phyloP scores from a whole-genome alignment of 768 basidiomycete species.

The Trametes sanguinea region DNA sequence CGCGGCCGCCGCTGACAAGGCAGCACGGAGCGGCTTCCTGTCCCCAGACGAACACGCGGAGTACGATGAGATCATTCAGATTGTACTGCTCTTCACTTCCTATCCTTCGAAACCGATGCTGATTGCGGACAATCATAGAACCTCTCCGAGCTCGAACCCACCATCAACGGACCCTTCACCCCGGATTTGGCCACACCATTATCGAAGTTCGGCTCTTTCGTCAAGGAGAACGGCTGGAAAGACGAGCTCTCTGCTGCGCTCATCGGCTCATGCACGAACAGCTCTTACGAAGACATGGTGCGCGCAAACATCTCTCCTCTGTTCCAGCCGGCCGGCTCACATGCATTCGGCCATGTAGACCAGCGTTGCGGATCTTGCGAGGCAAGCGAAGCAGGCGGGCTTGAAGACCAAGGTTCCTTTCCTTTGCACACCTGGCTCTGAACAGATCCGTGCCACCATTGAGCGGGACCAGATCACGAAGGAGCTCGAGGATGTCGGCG shows the following conservation, averaged over 20 bases:
- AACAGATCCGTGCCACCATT: slow-evolving; percentile 97
- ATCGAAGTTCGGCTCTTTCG: slow-evolving; percentile 80
- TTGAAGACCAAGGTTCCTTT: slow-evolving; percentile 84
- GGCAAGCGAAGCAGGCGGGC: slow-evolving; percentile 85
- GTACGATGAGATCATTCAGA: slow-evolving; percentile 94
- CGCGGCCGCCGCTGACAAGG: slow-evolving; percentile 83
- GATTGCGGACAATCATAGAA: slow-evolving; percentile 50
- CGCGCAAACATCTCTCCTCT: slow-evolving; percentile 1
- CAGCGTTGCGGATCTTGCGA: slow-evolving; percentile 86
- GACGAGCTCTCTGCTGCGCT: slow-evolving; percentile 88
- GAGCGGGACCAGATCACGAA: slow-evolving; percentile 89
- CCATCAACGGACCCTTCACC: slow-evolving; percentile 96
- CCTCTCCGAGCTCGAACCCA: slow-evolving; percentile 85
- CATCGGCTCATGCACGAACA: slow-evolving; percentile 99
- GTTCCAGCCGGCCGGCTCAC: not conserved
- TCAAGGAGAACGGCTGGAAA: slow-evolving; percentile 89
- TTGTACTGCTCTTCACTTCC: slow-evolving; percentile 52
- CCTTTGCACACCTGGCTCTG: slow-evolving; percentile 87
- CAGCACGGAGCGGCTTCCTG: slow-evolving; percentile 77
- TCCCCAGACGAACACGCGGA: slow-evolving; percentile 83
- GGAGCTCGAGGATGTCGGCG: slow-evolving; percentile 86
- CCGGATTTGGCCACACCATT: slow-evolving; percentile 95
- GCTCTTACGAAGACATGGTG: slow-evolving; percentile 96
- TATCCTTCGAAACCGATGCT: not conserved
- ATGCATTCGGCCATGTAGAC: slow-evolving; percentile 51